Evolutionary conservation across 2,329 filamentous ascomycete species (phyloP).

Genomic region (Neonectria sp.): DNA sequence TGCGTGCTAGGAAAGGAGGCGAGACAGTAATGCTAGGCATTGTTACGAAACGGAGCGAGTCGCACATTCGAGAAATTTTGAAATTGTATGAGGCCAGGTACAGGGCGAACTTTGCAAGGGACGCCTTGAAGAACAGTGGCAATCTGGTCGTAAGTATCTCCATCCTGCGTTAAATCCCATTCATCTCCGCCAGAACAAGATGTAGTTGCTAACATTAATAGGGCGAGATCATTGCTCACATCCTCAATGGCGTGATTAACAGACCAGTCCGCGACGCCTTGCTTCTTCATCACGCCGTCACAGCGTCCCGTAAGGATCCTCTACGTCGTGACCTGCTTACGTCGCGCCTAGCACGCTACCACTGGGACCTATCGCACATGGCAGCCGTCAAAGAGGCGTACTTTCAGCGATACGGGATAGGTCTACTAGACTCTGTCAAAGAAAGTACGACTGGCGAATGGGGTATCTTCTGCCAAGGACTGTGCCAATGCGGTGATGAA

Average conservation of each 20-base stretch:
- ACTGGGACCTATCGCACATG: slow-evolving; percentile 92
- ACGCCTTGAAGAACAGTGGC: slow-evolving; percentile 88
- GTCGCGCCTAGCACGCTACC: slow-evolving; percentile 87
- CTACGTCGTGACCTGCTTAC: slow-evolving; percentile 90
- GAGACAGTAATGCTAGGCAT: slow-evolving; percentile 91
- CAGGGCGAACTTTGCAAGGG: slow-evolving; percentile 85
- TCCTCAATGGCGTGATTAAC: slow-evolving; percentile 97
- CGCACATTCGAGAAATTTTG: slow-evolving; percentile 86
- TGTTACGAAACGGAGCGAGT: slow-evolving; percentile 84
- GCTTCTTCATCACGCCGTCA: slow-evolving; percentile 91
- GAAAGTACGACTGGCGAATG: slow-evolving; percentile 84
- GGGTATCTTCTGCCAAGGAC: slow-evolving; percentile 80
- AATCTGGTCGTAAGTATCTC: slow-evolving; percentile 89
- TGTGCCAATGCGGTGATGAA: slow-evolving; percentile 60
- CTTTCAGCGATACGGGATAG: slow-evolving; percentile 79
- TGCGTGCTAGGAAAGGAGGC: slow-evolving; percentile 83
- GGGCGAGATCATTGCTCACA: slow-evolving; percentile 95
- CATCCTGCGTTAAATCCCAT: slow-evolving; percentile 6
- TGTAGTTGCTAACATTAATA: slow-evolving; percentile 55
- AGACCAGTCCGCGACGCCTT: slow-evolving; percentile 93
- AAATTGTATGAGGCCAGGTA: slow-evolving; percentile 81
- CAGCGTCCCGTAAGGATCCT: slow-evolving; percentile 77
- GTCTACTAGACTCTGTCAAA: slow-evolving; percentile 83
- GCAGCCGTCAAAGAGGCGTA: slow-evolving; percentile 85
- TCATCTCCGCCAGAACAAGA: slow-evolving; percentile 2